Evolutionary conservation across 495 filamentous ascomycete genomes (phyloP), one percentile per base, ranked within the genome.

Genomic region (Jackrogersella multiformis): DNA sequence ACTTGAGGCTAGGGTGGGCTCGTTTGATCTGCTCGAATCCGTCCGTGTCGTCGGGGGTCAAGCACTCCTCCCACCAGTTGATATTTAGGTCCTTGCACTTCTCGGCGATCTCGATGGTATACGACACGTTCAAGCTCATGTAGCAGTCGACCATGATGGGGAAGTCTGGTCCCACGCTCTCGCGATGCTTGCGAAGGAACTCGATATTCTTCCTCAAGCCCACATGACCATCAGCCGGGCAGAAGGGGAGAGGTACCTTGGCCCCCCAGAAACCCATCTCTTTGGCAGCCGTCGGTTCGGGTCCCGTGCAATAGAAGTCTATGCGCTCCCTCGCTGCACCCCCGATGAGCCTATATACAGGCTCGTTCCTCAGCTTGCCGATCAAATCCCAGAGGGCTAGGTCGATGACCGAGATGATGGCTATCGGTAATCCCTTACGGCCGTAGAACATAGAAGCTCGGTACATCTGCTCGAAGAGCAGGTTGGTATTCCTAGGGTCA

Each of bases 51-150:
- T 97, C 93, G 2, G 93, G 93, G 28, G 86, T 88, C 42, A 97
- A 81, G 62, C 92, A 95, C 79, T 97, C 93, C 82, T 97, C 93
- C 92, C 92, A 97, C 93, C 93, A 97, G 80, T 96, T 90, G 74
- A 97, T 94, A 77, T 95, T 85, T 59, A 97, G 85, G 39, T 92
- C 87, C 56, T 89, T 77, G 53, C 88, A 90, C 45, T 89, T 90
- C 77, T 92, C 90, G 35, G 90, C 93, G 10, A 97, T 83, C 76
- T 96, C 89, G 64, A 97, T 96, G 0, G 91, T 96, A 78, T 97
- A 97, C 4, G 90, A 81, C 20, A 97, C 93, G 68, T 92, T 96
- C 64, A 97, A 81, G 56, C 90, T 92, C 93, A 97, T 97, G 80
- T 96, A 97, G 84, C 93, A 97, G 79, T 97, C 93, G 2, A 97